phyloP scores from a whole-genome alignment of 192 early-diverging fungal genomes.

The Backusella macrospora region DNA sequence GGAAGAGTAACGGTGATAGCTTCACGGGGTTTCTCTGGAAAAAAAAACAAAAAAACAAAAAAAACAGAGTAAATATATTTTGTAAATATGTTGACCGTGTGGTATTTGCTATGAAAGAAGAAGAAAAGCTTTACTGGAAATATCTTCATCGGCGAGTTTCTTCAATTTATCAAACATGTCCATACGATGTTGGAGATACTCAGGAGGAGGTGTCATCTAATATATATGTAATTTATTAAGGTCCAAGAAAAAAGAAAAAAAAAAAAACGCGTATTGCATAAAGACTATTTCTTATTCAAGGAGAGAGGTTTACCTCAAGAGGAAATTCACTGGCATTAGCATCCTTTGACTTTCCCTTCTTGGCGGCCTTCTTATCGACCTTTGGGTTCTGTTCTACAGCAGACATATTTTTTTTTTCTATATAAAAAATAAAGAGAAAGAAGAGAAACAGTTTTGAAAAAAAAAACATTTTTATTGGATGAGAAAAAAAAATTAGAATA shows the following conservation, averaged over 20 bases:
- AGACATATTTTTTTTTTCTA: background rate
- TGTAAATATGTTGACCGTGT: too few relatives aligned
- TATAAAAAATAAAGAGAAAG: background rate
- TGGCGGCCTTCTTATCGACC: slow-evolving; percentile 7
- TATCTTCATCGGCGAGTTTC: slow-evolving; percentile 62
- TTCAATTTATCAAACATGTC: slow-evolving; percentile 80
- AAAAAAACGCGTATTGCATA: background rate
- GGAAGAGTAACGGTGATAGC: slow-evolving; percentile 85
- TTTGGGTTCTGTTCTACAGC: slow-evolving; percentile 15
- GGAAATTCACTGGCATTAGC: slow-evolving; percentile 4
- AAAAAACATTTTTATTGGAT: slow-evolving; percentile 8
- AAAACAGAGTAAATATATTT: background rate
- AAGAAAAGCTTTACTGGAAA: slow-evolving; percentile 52
- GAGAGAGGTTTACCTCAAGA: slow-evolving; percentile 11
- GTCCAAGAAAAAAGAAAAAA: background rate
- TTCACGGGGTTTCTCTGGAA: slow-evolving; percentile 68
- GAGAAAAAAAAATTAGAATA: background rate
- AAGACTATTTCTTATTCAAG: background rate
- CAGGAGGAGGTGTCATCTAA: slow-evolving; percentile 67
- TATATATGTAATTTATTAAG: background rate
- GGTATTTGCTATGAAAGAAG: too few relatives aligned
- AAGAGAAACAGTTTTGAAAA: background rate
- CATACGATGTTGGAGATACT: slow-evolving; percentile 79
- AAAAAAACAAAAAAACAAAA: slow-evolving; percentile 15
- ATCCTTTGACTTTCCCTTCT: slow-evolving; percentile 13